Percentiles rank a stretch among this genome's conserved stretches.
These are phyloP conservation scores for Leccinum obscurum DNA, from an alignment of 768 basidiomycete species.

Conservation along the genomic window DNA sequence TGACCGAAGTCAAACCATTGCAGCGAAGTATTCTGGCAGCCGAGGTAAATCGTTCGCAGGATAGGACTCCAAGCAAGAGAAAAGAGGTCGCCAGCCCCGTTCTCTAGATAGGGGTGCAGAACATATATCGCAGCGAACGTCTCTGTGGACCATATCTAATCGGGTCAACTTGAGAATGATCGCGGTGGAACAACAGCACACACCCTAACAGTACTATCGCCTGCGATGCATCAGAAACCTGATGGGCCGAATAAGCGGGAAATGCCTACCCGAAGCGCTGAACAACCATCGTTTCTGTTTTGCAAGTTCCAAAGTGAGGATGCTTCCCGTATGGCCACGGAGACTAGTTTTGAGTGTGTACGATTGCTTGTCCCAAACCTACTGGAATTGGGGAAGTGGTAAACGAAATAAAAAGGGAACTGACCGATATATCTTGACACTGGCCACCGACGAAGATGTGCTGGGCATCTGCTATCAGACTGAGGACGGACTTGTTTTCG, in stretches of 20 bases:
- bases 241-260: neutral
- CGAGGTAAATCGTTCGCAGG: slow-evolving; percentile 75
- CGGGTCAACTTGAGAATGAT: slow-evolving; percentile 8
- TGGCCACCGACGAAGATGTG: slow-evolving; percentile 87
- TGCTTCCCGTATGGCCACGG: slow-evolving; percentile 80
- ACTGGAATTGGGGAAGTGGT: neutral
- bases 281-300: slow-evolving; percentile 82
- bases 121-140: slow-evolving; percentile 67
- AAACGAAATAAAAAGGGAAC: slow-evolving; percentile 18
- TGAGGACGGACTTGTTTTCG: slow-evolving; percentile 66
- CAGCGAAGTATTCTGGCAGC: slow-evolving; percentile 91
- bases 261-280: slow-evolving; percentile 75
- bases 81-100: slow-evolving; percentile 84
- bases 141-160: slow-evolving; percentile 79
- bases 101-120: slow-evolving; percentile 76
- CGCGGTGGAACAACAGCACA: slow-evolving; percentile 18
- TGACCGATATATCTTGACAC: slow-evolving; percentile 70
- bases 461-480: slow-evolving; percentile 67
- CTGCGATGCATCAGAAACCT: slow-evolving; percentile 38
- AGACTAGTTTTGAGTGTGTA: slow-evolving; percentile 69
- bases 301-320: slow-evolving; percentile 77
- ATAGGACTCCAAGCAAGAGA: slow-evolving; percentile 75
- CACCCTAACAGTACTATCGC: slow-evolving; percentile 87
- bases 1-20: slow-evolving; percentile 77
- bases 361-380: slow-evolving; percentile 86